Base-by-base conservation (phyloP, 2,329 filamentous ascomycete species). In the Colletotrichum lini region DNA sequence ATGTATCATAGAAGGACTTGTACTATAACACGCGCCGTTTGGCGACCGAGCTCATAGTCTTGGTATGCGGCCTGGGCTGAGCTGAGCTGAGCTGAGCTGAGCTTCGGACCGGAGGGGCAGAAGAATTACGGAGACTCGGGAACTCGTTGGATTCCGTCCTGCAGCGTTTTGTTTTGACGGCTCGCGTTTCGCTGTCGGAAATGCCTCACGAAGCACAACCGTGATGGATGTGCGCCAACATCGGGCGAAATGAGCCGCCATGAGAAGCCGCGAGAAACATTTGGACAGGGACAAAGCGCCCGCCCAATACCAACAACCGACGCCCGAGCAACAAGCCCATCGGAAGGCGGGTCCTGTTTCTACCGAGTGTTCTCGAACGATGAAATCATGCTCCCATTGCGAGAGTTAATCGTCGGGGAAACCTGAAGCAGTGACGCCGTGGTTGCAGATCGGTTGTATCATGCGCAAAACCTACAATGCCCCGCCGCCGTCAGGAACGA, bases 391-490 rank as follows among this genome's bases (percentile, higher is more conserved):
- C 68, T 8, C 57, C 30, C 45, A 53, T 42, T 35, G 58, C 42
- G 58, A 40, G 35, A 71, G 57, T 38, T 38, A 53, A 47, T 52
- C 57, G 57, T 42, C 52, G 45, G 40, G 50, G 35, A 23, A 49
- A 49, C 64, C 65, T 72, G 69, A 72, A 54, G 65, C 69, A 64
- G 69, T 69, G 65, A 69, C 65, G 69, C 65, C 53, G 21, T 52
- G 69, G 69, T 52, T 72, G 69, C 65, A 72, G 69, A 72, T 72
- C 69, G 42, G 18, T 69, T 69, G 69, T 72, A 59, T 72, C 69
- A 69, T 59, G 44, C 52, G 53, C 42, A 68, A 63, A 72, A 72
- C 65, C 26, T 64, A 63, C 69, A 56, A 64, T 69, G 65, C 69
- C 45, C 59, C 30, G 18, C 9, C 30, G 26, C 57, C 57, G 26